Evolutionary conservation across 306 rosid species (phyloP).

Genomic region (Arachis hypogaea): DNA sequence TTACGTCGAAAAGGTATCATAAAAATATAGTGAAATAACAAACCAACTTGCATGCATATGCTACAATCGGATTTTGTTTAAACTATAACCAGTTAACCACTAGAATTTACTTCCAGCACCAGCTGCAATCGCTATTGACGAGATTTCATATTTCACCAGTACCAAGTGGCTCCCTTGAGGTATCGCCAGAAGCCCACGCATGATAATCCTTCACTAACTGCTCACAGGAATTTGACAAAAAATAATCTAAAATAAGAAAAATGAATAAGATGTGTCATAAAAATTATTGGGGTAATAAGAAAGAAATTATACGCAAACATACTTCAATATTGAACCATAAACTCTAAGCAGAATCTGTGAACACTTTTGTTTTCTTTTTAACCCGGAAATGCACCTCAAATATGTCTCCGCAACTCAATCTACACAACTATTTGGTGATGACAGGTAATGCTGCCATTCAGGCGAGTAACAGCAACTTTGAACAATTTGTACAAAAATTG

Average conservation of each 20-base stretch:
- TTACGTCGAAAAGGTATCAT: not conserved
- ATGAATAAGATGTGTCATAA: not conserved
- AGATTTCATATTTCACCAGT: conserved; percentile 50
- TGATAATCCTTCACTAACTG: conserved; percentile 95
- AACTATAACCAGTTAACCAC: conserved; percentile 14
- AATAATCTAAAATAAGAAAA: conserved; percentile 15
- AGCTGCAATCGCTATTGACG: conserved; percentile 20
- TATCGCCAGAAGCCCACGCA: conserved; percentile 82
- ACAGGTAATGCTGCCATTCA: too few species aligned
- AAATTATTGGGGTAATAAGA: conserved; percentile 5
- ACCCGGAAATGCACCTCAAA: too few species aligned
- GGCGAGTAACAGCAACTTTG: too few species aligned
- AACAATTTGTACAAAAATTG: too few species aligned
- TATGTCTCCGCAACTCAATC: too few species aligned
- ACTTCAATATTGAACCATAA: conserved; percentile 4
- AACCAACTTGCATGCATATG: conserved; percentile 21
- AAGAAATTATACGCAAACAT: conserved; percentile 21
- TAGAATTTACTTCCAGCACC: conserved; percentile 30
- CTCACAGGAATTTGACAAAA: conserved; percentile 16
- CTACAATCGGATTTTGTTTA: conserved; percentile 24
- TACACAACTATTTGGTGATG: too few species aligned
- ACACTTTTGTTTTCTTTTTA: not conserved
- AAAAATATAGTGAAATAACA: conserved; percentile 15
- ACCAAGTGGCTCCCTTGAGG: conserved; percentile 67
- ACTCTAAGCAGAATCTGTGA: not conserved